phyloP scores from a whole-genome alignment of 352 stramenopile genomes.

The Phytopythium cucurbitacearum region DNA sequence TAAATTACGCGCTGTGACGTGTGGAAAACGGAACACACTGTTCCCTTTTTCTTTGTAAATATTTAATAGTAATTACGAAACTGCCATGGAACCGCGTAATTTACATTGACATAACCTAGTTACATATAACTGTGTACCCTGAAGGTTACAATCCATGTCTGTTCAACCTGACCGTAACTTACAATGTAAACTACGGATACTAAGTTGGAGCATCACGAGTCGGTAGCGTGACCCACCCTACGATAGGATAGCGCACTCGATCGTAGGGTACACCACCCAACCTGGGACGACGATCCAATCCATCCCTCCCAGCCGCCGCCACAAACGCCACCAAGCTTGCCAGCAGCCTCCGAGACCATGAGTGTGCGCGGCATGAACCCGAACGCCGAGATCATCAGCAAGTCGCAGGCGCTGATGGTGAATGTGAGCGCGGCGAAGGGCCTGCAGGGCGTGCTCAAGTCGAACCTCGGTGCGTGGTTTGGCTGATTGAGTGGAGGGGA shows the following conservation, averaged over 20 bases:
- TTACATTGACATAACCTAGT: too few species aligned
- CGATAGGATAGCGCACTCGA: not conserved
- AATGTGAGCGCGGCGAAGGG: slow-evolving; percentile 97
- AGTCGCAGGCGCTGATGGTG: slow-evolving; percentile 93
- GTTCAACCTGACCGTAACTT: too few species aligned
- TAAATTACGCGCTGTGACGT: too few species aligned
- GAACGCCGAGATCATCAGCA: slow-evolving; percentile 97
- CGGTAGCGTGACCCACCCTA: not conserved
- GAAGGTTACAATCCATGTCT: too few species aligned
- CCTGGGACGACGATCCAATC: slow-evolving; percentile 21
- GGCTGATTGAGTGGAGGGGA: not conserved
- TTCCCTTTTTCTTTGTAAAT: too few species aligned
- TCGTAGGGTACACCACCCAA: slow-evolving; percentile 7
- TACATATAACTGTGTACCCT: too few species aligned
- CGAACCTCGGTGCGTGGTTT: slow-evolving; percentile 76
- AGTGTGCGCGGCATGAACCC: slow-evolving; percentile 89
- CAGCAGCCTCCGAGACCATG: slow-evolving; percentile 24
- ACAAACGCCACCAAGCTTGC: slow-evolving; percentile 1
- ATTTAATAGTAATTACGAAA: too few species aligned
- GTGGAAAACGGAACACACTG: too few species aligned
- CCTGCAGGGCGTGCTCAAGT: slow-evolving; percentile 95
- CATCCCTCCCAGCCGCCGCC: slow-evolving; percentile 11
- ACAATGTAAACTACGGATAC: too few species aligned
- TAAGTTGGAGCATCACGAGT: too few species aligned
- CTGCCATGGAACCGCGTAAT: too few species aligned